Conservation (phyloP, 2,329 filamentous ascomycete species). For the Thielaviopsis musarum region DNA sequence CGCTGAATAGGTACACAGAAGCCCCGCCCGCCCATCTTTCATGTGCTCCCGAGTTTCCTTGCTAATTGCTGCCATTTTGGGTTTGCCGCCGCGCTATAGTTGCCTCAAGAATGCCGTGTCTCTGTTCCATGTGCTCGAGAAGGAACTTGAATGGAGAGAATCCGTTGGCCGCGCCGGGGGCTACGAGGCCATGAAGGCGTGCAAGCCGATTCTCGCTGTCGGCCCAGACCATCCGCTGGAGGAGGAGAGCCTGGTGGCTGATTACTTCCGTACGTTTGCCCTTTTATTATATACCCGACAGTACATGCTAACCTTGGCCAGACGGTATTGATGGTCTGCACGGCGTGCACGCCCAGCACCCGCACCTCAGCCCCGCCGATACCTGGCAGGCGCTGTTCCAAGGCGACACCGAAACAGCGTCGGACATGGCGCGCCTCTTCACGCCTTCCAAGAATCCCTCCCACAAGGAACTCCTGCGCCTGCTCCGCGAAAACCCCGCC, state of each 20-base stretch:
- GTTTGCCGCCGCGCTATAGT: slow-evolving; percentile 18
- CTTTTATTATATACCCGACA: neutral
- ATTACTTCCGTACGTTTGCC: slow-evolving; percentile 65
- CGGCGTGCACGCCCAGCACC: slow-evolving; percentile 57
- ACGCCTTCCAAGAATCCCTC: slow-evolving; percentile 56
- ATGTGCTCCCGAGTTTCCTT: neutral
- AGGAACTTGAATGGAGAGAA: slow-evolving; percentile 72
- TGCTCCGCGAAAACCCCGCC: slow-evolving; percentile 64
- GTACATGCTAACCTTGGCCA: slow-evolving; percentile 18
- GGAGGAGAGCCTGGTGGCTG: slow-evolving; percentile 62
- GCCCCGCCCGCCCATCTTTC: neutral
- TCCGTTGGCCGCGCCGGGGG: slow-evolving; percentile 48
- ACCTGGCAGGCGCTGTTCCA: slow-evolving; percentile 55
- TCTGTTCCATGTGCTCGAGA: slow-evolving; percentile 80
- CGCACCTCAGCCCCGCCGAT: slow-evolving; percentile 56
- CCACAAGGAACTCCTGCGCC: slow-evolving; percentile 75
- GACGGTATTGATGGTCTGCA: slow-evolving; percentile 64
- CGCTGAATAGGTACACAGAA: slow-evolving; percentile 50
- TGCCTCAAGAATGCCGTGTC: slow-evolving; percentile 80
- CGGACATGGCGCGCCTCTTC: slow-evolving; percentile 45
- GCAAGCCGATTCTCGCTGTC: slow-evolving; percentile 70
- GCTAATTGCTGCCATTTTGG: too few relatives aligned
- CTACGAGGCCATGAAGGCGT: slow-evolving; percentile 54
- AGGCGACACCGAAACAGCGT: slow-evolving; percentile 18
- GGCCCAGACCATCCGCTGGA: slow-evolving; percentile 75